Evolutionary conservation across 2,329 filamentous ascomycete species (phyloP), one percentile per base, ranked within the genome.

Genomic region (Paraphoma chrysanthemicola): DNA sequence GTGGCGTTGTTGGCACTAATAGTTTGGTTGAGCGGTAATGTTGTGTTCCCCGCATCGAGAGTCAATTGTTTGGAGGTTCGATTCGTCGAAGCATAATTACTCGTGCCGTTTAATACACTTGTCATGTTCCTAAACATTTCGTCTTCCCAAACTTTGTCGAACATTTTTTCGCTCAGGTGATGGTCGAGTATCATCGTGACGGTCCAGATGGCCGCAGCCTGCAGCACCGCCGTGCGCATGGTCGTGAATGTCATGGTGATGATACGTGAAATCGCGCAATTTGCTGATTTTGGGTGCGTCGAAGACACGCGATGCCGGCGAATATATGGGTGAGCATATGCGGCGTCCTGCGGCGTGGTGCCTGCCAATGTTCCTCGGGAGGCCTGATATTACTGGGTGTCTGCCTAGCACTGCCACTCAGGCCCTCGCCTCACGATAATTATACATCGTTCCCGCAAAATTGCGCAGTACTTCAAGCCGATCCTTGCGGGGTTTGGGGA

Each of bases 211-310:
- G 43, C 43, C 30, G 58, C 59, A 14, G 60, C 52, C 41, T 63
- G 55, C 12, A 63, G 55, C 16, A 63, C 60, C 11, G 43, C 46
- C 6, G 42, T 61, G 44, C 60, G 56, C 60, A 59, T 63, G 12
- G 51, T 51, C 51, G 54, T 38, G 31, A 48, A 54, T 18, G 46
- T 48, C 57, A 63, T 61, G 31, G 5, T 47, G 7, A 3, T 23
- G 11, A 42, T 23, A 23, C 5, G 23, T 23, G 3, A 16, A 17
- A n/a, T 6, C 16, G 39, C n/a, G 7, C 11, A 42, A 42, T 28
- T 47, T 3, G 23, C 12, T 11, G 28, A 18, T 17, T 2, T 16
- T 47, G 12, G 7, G 10, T 11, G 16, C 16, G 7, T 23, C 29
- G 36, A 10, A 47, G 3, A n/a, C 10, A 9, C 18, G 29, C 10